These are phyloP conservation scores for Botryotinia narcissicola DNA, from an alignment of 2,329 filamentous ascomycete genomes.

Conservation along the genomic window DNA sequence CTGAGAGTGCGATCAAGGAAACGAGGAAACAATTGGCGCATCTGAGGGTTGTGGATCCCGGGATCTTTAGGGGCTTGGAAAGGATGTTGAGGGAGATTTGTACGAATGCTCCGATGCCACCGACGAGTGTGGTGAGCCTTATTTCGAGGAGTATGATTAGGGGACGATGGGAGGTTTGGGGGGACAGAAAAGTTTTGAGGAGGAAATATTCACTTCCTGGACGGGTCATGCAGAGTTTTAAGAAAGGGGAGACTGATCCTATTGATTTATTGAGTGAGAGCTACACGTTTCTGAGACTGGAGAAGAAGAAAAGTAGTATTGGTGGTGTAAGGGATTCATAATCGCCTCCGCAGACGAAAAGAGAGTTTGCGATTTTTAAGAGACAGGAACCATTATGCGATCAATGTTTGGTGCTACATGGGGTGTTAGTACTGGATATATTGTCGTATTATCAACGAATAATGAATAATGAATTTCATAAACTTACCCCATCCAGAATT, in stretches of 20 bases:
- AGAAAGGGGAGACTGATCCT: conserved; percentile 11
- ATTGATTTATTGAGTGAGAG: conserved; percentile 32
- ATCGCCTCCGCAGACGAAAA: neutral
- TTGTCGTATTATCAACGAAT: neutral
- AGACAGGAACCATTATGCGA: conserved; percentile 51
- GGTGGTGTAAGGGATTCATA: neutral
- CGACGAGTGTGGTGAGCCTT: conserved; percentile 32
- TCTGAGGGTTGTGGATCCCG: conserved; percentile 23
- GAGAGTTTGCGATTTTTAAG: conserved; percentile 26
- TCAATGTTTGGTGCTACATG: conserved; percentile 51
- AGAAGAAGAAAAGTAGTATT: conserved; percentile 18
- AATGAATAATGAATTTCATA: neutral
- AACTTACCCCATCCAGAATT: conserved; percentile 42
- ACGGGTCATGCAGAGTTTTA: conserved; percentile 28
- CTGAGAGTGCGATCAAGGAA: conserved; percentile 29
- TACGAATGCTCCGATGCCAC: conserved; percentile 33
- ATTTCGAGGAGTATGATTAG: conserved; percentile 36
- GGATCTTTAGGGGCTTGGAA: conserved; percentile 25
- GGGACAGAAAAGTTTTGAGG: conserved; percentile 25
- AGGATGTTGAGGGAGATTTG: conserved; percentile 29
- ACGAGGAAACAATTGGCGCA: conserved; percentile 24
- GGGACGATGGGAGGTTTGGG: conserved; percentile 31
- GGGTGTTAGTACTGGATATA: conserved; percentile 19
- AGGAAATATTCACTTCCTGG: conserved; percentile 28
- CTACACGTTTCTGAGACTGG: conserved; percentile 21